Percentiles rank a stretch among this genome's conserved stretches.
Conservation (phyloP, 2,329 filamentous ascomycete genomes). For the Xylaria sp. region DNA sequence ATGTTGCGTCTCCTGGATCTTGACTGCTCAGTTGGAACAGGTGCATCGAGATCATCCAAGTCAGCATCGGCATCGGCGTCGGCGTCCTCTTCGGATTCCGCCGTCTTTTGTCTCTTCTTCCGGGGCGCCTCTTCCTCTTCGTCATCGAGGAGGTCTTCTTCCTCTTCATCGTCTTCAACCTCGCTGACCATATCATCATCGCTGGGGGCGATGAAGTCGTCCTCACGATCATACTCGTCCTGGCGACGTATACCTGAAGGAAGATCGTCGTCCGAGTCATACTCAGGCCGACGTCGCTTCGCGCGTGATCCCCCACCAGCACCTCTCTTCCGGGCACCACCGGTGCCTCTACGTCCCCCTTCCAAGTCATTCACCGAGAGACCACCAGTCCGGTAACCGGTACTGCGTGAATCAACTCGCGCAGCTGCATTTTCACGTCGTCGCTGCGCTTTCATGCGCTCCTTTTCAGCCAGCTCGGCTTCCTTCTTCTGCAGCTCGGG, state of each 20-base stretch:
- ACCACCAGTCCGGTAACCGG: conserved; percentile 63
- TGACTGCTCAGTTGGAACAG: conserved; percentile 52
- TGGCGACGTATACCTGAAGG: conserved; percentile 69
- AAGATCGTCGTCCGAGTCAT: conserved; percentile 81
- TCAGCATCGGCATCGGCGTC: conserved; percentile 69
- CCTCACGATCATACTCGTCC: conserved; percentile 82
- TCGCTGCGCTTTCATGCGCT: conserved; percentile 73
- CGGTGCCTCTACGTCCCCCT: conserved; percentile 63
- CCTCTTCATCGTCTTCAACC: conserved; percentile 70
- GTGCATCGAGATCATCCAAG: conserved; percentile 60
- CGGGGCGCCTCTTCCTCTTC: conserved; percentile 60
- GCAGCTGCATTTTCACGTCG: conserved; percentile 75
- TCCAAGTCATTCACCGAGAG: conserved; percentile 78
- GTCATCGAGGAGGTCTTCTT: conserved; percentile 65
- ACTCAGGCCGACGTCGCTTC: conserved; percentile 70
- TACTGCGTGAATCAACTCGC: conserved; percentile 69
- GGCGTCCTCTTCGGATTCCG: conserved; percentile 59
- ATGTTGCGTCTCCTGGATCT: conserved; percentile 66
- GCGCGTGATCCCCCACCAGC: conserved; percentile 61
- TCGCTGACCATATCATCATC: conserved; percentile 73
- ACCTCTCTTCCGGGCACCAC: conserved; percentile 64
- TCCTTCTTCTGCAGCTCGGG: conserved; percentile 79
- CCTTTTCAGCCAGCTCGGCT: conserved; percentile 79
- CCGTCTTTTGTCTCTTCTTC: conserved; percentile 64
- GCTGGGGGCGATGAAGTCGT: conserved; percentile 80